Evolutionary conservation across 805 yeast genomes (phyloP), one percentile per base, ranked within the genome.

Genomic region (Debaryomyces maramus): DNA sequence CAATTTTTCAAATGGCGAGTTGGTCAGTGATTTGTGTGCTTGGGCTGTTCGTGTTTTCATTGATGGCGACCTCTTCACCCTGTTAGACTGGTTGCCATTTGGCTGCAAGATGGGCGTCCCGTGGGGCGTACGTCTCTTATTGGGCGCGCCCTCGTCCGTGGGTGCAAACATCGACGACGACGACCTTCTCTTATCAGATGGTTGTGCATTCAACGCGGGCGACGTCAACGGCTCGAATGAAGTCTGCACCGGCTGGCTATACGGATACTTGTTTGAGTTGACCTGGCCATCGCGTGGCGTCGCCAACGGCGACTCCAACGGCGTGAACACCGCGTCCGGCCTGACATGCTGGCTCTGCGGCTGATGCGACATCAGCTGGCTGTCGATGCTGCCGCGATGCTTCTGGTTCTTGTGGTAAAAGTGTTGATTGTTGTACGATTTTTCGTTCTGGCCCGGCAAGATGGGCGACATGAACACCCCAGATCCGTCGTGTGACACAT

Each of bases 231-330:
- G 75, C 51, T 67, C 73, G 45, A 69, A 67, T n/a, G 61, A 46
- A 1, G 62, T 48, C 35, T 56, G 54, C 14, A 61, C 47, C 21
- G 67, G 61, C 6, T 53, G 59, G 18, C 39, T 52, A 32, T 39
- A 36, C 20, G 22, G 37, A 14, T 38, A 50, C 34, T 51, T 48
- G 40, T 52, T 52, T 28, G 43, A 15, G 35, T 55, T 57, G 5
- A 55, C 56, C 31, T 55, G 61, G 24, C 53, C 47, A 15, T 75
- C 88, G 51, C 73, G 51, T 1, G 88, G 88, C 3, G 88, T 78
- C 11, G 80, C 84, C 7, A 85, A 82, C 0, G 95, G 95, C 2
- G 90, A 83, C 1, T 83, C 77, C 44, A 85, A 67, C 0, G 95
- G 93, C 1, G 93, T 85, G 60, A 83, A 85, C 4, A 77, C 77